Percentiles rank a stretch among this genome's conserved stretches.
These are phyloP conservation scores for Eragrostis curvula DNA, from an alignment of 176 grass and related monocot species.

Conservation along the genomic window DNA sequence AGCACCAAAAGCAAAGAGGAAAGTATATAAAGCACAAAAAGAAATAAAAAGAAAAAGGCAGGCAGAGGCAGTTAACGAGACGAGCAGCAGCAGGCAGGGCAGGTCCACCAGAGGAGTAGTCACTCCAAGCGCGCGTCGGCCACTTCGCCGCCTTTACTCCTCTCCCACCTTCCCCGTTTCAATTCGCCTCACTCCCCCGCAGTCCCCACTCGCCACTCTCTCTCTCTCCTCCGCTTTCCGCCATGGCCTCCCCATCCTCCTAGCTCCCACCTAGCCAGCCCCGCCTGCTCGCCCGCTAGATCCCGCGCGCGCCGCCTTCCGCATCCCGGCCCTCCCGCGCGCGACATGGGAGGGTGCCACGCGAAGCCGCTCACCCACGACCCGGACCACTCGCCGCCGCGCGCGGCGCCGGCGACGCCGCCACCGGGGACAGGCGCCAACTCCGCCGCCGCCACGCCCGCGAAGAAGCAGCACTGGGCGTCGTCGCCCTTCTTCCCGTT, in stretches of 20 bases:
- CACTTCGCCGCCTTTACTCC: conserved; percentile 39
- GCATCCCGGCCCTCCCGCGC: background rate
- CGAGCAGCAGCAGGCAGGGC: background rate
- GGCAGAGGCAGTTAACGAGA: background rate
- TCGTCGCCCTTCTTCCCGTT: conserved; percentile 45
- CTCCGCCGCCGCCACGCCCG: background rate
- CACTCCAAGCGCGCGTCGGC: conserved; percentile 26
- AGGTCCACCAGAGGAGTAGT: background rate
- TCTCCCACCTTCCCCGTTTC: conserved; percentile 43
- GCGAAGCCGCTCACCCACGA: conserved; percentile 61
- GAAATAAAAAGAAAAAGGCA: background rate
- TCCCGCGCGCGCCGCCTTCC: conserved; percentile 44
- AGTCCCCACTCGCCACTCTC: conserved; percentile 28
- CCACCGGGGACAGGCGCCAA: background rate
- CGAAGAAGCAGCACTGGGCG: conserved; percentile 51
- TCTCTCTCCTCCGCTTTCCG: background rate
- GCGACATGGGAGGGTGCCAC: conserved; percentile 62
- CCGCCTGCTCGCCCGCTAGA: conserved; percentile 3
- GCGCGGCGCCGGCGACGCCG: conserved; percentile 27
- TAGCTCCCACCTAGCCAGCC: background rate
- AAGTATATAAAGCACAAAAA: background rate
- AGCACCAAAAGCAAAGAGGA: background rate
- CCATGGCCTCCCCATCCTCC: conserved; percentile 42
- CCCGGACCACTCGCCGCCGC: conserved; percentile 48
- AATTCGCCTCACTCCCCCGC: conserved; percentile 40